phyloP scores from a whole-genome alignment of 495 filamentous ascomycete species.

The Aspergillus diversus region DNA sequence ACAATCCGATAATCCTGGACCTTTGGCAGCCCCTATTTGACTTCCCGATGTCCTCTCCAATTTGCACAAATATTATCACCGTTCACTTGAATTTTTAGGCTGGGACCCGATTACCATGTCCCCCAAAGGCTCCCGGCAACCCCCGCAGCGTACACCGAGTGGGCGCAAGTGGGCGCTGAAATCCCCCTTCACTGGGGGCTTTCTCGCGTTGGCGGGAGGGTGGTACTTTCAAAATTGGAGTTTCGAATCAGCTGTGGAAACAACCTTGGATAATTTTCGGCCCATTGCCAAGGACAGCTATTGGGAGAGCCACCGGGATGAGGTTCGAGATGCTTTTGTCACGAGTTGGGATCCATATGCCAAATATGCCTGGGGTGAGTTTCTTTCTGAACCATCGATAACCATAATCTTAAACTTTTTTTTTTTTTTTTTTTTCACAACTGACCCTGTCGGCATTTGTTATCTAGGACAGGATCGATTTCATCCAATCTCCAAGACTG shows the following conservation, averaged over 20 bases:
- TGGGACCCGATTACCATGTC: too few species aligned
- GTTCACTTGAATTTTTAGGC: not conserved
- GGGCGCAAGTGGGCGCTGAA: not conserved
- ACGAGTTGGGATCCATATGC: constrained; percentile 92
- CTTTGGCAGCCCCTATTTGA: too few species aligned
- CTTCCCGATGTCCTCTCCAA: too few species aligned
- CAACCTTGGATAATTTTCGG: not conserved
- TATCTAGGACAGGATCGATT: constrained; percentile 79
- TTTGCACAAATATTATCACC: not conserved
- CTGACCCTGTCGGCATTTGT: not conserved
- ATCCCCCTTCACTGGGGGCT: not conserved
- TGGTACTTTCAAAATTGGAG: not conserved
- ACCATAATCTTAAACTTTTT: not conserved
- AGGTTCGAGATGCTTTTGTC: constrained; percentile 83
- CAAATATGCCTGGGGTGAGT: constrained; percentile 87
- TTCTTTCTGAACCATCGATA: not conserved
- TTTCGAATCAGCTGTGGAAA: not conserved
- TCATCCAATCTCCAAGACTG: constrained; percentile 77
- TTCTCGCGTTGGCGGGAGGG: not conserved
- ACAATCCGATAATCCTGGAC: too few species aligned
- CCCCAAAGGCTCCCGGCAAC: too few species aligned
- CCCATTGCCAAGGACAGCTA: constrained; percentile 31
- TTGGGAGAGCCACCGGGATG: constrained; percentile 77
- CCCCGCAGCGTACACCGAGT: not conserved
- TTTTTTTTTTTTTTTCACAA: not conserved